Percentiles rank a stretch among this genome's conserved stretches.
Conservation (phyloP, 2,329 filamentous ascomycete genomes). For the Monilinia fructigena region DNA sequence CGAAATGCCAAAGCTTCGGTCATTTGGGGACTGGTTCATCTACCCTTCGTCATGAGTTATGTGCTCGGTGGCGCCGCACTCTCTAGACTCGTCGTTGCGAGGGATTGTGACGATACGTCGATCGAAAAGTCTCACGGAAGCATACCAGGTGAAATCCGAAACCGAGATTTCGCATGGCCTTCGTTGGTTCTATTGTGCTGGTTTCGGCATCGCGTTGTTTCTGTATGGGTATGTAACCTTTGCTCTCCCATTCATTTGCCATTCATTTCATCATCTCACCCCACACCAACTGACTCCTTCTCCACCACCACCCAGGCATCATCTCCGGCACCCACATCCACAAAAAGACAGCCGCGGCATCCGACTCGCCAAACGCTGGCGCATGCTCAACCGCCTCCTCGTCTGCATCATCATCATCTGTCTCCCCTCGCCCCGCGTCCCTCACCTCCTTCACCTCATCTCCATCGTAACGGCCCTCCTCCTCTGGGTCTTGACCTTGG, state of each 20-base stretch:
- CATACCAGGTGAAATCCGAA: slow-evolving; percentile 51
- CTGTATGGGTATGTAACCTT: slow-evolving; percentile 45
- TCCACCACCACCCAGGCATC: slow-evolving; percentile 37
- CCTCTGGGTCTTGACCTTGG: slow-evolving; percentile 48
- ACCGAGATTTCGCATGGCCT: slow-evolving; percentile 52
- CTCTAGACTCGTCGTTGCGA: slow-evolving; percentile 57
- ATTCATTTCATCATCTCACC: neutral
- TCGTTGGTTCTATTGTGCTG: slow-evolving; percentile 64
- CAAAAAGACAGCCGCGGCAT: slow-evolving; percentile 48
- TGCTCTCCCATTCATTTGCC: too few species aligned
- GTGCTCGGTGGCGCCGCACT: slow-evolving; percentile 59
- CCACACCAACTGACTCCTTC: neutral
- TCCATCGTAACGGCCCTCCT: slow-evolving; percentile 47
- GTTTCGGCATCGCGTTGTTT: slow-evolving; percentile 55
- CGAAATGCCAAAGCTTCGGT: slow-evolving; percentile 48
- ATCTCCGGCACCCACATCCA: slow-evolving; percentile 58
- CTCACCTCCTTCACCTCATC: slow-evolving; percentile 50
- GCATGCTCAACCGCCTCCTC: slow-evolving; percentile 51
- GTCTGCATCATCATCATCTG: slow-evolving; percentile 54
- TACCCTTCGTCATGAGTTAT: slow-evolving; percentile 63
- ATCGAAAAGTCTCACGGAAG: slow-evolving; percentile 51
- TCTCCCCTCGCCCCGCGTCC: slow-evolving; percentile 49
- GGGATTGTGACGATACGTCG: slow-evolving; percentile 52
- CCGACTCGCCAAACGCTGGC: slow-evolving; percentile 47
- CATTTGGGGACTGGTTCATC: slow-evolving; percentile 55